Evolutionary conservation across 2,329 filamentous ascomycete species (phyloP), one percentile per base, ranked within the genome.

Genomic region (Xylariaceae sp.): DNA sequence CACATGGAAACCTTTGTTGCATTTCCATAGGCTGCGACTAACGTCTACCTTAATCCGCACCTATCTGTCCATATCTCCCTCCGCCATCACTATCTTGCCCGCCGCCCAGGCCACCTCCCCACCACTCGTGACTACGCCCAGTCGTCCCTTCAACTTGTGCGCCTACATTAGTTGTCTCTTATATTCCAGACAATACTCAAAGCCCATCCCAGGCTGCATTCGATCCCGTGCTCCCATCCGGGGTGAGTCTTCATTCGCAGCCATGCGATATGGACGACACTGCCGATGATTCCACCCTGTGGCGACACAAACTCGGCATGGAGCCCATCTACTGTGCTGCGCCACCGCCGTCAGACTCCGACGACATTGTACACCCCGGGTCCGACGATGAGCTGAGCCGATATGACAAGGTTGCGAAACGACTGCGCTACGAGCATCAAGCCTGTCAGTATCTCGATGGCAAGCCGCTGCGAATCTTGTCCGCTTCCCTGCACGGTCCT

Each of bases 401-500:
- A 12, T 66, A 64, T 17, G 68, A 78, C 3, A 71, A 71, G 31
- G 66, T 73, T 3, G 75, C 79, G 12, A 83, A 80, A 63, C 75
- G 75, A 22, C 66, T 72, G 18, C 76, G 81, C 53, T 83, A 85
- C 53, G 84, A 88, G 64, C 68, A 73, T 0, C 78, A 85, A 12
- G 86, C 82, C 1, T 69, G 75, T 31, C 74, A 76, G 33, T 89
- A 80, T 59, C 69, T 88, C 36, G 69, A 74, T 6, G 87, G 86
- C 0, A 70, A 75, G 31, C 63, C 75, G 2, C 77, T 86, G 0
- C 62, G 79, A 19, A 73, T 91, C 2, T 65, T 84, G 3, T 86
- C 87, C 12, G 80, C 86, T 6, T 68, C 71, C 6, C 71, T 89
- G 3, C 76, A 71, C 53, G 87, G 86, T 0, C 87, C 86, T 0